These are phyloP conservation scores for Astragalus membranaceus DNA, from an alignment of 306 rosid genomes.

Conservation along the genomic window DNA sequence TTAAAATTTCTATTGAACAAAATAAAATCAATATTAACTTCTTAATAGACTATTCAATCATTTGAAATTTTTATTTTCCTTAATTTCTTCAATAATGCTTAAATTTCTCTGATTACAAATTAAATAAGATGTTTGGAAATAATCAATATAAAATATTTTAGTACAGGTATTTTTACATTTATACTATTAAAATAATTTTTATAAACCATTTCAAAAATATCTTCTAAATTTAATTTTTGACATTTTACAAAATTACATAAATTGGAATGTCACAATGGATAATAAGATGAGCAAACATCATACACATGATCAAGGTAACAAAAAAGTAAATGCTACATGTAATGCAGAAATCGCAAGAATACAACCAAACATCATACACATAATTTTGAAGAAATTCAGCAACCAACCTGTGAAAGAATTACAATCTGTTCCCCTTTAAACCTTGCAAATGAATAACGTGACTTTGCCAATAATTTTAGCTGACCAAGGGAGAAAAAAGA, in stretches of 20 bases:
- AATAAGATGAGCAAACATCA: too few species aligned
- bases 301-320: too few species aligned
- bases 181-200: too few species aligned
- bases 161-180: too few species aligned
- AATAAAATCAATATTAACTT: background rate
- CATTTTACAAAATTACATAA: too few species aligned
- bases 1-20: background rate
- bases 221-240: too few species aligned
- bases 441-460: conserved; percentile 81
- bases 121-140: too few species aligned
- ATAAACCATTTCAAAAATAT: too few species aligned
- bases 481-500: conserved; percentile 27
- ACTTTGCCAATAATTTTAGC: conserved; percentile 80
- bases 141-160: too few species aligned
- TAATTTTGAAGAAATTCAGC: conserved; percentile 18
- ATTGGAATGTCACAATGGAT: too few species aligned
- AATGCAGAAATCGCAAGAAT: background rate
- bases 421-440: conserved; percentile 94
- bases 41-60: background rate
- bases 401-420: conserved; percentile 80
- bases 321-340: background rate
- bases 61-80: background rate
- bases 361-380: conserved; percentile 9
- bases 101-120: too few species aligned
- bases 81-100: too few species aligned